A percentile compares a stretch with the other conserved stretches of the same genome.
phyloP scores from a whole-genome alignment of 1,284 basidiomycete species.

The Ganoderma leucocontextum region DNA sequence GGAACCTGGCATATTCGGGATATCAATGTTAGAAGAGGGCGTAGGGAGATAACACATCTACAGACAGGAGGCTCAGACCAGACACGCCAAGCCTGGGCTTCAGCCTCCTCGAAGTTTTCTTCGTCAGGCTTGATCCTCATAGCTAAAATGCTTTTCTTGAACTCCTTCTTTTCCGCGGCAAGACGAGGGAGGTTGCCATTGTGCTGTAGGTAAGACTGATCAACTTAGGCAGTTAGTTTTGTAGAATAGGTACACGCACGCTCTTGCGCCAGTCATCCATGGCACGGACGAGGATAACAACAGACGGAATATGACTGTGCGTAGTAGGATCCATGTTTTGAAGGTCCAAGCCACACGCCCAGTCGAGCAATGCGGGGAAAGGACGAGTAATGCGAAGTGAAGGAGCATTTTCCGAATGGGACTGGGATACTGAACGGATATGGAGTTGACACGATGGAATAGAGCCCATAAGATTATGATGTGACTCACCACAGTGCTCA shows the following conservation, averaged over 20 bases:
- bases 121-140: slow-evolving; percentile 83
- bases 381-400: slow-evolving; percentile 91
- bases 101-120: slow-evolving; percentile 96
- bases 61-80: slow-evolving; percentile 68
- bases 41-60: not conserved
- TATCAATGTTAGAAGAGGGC: slow-evolving; percentile 4
- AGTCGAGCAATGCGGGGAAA: slow-evolving; percentile 82
- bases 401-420: slow-evolving; percentile 57
- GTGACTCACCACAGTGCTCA: slow-evolving; percentile 78
- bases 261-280: slow-evolving; percentile 81
- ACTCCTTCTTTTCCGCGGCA: slow-evolving; percentile 77
- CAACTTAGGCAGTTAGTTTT: not conserved
- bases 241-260: slow-evolving; percentile 49
- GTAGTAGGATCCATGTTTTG: slow-evolving; percentile 84
- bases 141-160: slow-evolving; percentile 70
- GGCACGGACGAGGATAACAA: slow-evolving; percentile 85
- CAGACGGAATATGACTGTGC: slow-evolving; percentile 88
- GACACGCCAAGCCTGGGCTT: slow-evolving; percentile 80
- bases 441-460: not conserved
- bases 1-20: slow-evolving; percentile 58
- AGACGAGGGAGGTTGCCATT: slow-evolving; percentile 69
- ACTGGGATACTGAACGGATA: slow-evolving; percentile 36
- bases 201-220: slow-evolving; percentile 54
- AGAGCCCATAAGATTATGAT: not conserved
- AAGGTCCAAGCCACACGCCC: slow-evolving; percentile 78